Evolutionary conservation across 176 grass and related monocot genomes (phyloP), one percentile per base, ranked within the genome.

Genomic region (Raddia distichophylla): DNA sequence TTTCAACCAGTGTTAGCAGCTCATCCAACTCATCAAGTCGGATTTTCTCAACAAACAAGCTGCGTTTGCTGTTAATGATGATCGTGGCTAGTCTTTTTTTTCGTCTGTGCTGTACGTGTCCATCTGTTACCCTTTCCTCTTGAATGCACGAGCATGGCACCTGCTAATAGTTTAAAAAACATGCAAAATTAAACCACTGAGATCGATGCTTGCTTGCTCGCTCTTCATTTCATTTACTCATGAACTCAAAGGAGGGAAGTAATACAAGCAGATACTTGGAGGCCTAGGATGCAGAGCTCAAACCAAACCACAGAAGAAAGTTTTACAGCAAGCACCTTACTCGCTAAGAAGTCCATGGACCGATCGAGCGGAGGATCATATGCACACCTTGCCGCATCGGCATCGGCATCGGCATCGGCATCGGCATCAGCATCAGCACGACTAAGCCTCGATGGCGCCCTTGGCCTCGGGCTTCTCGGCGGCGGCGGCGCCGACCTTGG

Each of bases 401-500:
- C 6, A 0, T 51, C 67, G 2, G 67, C 6, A 0, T 51, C 2
- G 10, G 67, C 20, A 33, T 46, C 15, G 7, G 50, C 15, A 10
- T 14, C 55, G 40, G 46, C 52, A 10, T 32, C 74, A 1, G 22
- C 42, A 56, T 64, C 82, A 88, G 65, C 83, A 86, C 67, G 71
- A 49, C 22, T 60, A 37, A 9, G 40, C 77, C 15, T 86, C 85
- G 52, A 90, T 69, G 33, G 72, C 37, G 37, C 37, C 82, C 76
- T 55, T 69, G 5, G 59, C 49, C 75, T 65, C 64, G 10, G 75
- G 13, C 52, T 64, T 83, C 73, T 83, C 53, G 10, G 60, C 80
- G 7, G 64, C 80, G 48, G 64, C 53, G 10, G 67, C 80, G 7
- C 70, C 80, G 48, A 64, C 19, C 71, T 90, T 90, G 10, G 93